Conservation (phyloP, 1,139 yeast genomes). For the Candida albicans region DNA sequence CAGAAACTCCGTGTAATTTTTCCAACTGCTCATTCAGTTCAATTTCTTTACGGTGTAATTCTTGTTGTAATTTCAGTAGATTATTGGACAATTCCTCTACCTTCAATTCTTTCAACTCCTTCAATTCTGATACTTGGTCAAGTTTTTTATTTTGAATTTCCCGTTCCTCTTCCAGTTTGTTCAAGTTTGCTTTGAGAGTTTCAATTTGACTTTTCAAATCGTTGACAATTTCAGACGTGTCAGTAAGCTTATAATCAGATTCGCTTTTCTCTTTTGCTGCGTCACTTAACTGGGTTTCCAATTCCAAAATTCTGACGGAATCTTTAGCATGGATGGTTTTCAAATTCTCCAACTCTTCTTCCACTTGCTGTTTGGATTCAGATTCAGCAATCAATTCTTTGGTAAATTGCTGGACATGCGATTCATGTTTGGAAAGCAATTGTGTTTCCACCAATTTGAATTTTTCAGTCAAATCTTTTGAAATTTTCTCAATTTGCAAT, state of each 20-base stretch:
- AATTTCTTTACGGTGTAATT: neutral
- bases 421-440: slow-evolving; percentile 1
- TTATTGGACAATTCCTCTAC: slow-evolving; percentile 2
- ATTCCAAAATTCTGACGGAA: neutral
- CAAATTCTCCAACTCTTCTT: neutral
- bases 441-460: slow-evolving; percentile 1
- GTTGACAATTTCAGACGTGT: neutral
- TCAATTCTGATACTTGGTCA: slow-evolving; percentile 2
- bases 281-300: neutral
- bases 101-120: slow-evolving; percentile 5
- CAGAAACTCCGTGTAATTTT: neutral
- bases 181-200: neutral
- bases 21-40: neutral
- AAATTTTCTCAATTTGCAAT: neutral
- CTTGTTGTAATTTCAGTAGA: slow-evolving; percentile 1
- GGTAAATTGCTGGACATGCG: neutral
- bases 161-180: neutral
- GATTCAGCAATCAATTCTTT: slow-evolving; percentile 1
- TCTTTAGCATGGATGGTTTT: neutral
- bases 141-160: slow-evolving; percentile 2
- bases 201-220: slow-evolving; percentile 1
- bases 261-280: neutral
- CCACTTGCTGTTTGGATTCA: slow-evolving; percentile 2
- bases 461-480: slow-evolving; percentile 2
- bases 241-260: neutral